Evolutionary conservation across 2,329 filamentous ascomycete species (phyloP).

Genomic region (Decorospora gaudefroyi): DNA sequence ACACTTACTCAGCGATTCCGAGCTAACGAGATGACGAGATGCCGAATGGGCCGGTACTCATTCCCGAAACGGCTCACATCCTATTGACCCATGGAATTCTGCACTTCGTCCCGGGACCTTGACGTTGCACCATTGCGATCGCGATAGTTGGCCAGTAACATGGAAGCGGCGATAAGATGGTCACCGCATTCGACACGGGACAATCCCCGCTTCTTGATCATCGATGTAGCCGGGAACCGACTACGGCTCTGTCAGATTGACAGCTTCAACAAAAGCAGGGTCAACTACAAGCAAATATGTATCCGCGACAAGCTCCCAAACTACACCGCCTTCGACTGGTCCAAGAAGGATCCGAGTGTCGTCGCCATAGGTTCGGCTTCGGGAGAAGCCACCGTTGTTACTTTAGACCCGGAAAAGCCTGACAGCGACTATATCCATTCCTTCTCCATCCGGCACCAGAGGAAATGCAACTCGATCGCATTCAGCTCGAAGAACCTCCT

Average conservation of each 20-base stretch:
- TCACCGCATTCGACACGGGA: conserved; percentile 60
- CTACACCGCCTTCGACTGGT: conserved; percentile 70
- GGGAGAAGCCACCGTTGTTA: conserved; percentile 74
- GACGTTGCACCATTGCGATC: conserved; percentile 1
- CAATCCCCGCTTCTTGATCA: conserved; percentile 63
- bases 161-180: conserved; percentile 68
- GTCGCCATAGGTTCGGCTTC: conserved; percentile 75
- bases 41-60: neutral
- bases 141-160: conserved; percentile 37
- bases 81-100: neutral
- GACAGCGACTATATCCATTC: conserved; percentile 58
- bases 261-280: conserved; percentile 38
- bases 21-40: too few species aligned
- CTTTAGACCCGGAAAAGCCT: conserved; percentile 66
- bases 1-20: too few species aligned
- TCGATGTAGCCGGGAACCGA: conserved; percentile 64
- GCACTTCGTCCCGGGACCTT: neutral
- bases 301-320: conserved; percentile 61
- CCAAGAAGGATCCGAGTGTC: conserved; percentile 64
- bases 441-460: conserved; percentile 72
- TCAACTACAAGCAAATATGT: conserved; percentile 60
- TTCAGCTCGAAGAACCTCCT: conserved; percentile 74
- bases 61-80: neutral
- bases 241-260: conserved; percentile 62
- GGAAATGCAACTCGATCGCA: conserved; percentile 79